Evolutionary conservation across 2,329 filamentous ascomycete genomes (phyloP), one percentile per base, ranked within the genome.

Genomic region (Phoma sp.): DNA sequence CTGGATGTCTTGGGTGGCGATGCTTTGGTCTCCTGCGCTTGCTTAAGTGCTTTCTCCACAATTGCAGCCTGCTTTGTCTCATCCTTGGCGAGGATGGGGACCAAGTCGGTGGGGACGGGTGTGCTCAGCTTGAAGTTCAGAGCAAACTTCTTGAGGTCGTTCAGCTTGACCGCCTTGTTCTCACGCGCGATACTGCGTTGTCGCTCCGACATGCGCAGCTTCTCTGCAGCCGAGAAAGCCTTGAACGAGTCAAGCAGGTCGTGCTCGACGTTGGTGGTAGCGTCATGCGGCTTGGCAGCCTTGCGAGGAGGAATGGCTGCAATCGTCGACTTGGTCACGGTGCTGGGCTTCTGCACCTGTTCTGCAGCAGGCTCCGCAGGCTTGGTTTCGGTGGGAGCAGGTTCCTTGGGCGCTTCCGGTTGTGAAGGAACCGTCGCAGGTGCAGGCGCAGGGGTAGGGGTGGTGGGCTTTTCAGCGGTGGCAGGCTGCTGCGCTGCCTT

Each of bases 11-110:
- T 70, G 38, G 69, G 65, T 20, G 72, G 67, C 7, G 74, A 68
- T 15, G 65, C 62, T 57, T 77, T 77, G 38, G 69, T 60, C 59
- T 84, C 79, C 51, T 91, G 87, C 2, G 87, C 87, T 62, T 93
- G 89, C 68, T 87, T 85, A 56, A 91, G 86, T 1, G 92, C 92
- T 75, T 93, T 96, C 65, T 92, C 89, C 68, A 96, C 89, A 59
- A 99, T 98, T 70, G 93, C 87, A 68, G 92, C 87, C 76, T 98
- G 95, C 78, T 97, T 99, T 38, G 81, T 84, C n/a, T 92, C 92
- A 71, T 99, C 95, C 74, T 98, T 99, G 53, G 95, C 93, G 56
- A 99, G 89, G 62, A 99, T 99, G 1, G 91, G 89, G 23, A 99
- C 92, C 29, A 99, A 78, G 74, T 99, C 95, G 45, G 85, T 87